Conservation (phyloP, 768 basidiomycete genomes). For the Leccinum boreale region DNA sequence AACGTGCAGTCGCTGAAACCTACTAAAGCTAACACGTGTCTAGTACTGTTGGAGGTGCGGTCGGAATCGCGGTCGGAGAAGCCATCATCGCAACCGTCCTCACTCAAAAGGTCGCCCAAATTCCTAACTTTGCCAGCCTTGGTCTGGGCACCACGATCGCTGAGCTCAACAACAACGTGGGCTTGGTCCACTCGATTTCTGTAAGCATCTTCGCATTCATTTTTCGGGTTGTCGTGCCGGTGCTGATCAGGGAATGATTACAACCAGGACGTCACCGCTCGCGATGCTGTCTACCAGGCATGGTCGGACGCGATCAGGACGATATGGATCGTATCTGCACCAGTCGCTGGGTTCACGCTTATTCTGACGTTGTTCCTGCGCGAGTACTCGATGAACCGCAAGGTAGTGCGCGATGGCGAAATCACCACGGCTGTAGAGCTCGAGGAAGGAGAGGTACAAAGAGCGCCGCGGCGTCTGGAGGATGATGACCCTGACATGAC, state of each 20-base stretch:
- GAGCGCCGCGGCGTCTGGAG: too few relatives aligned
- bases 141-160: conserved; percentile 37
- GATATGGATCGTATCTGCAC: conserved; percentile 66
- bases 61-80: conserved; percentile 72
- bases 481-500: not conserved
- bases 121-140: conserved; percentile 31
- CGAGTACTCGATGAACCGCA: conserved; percentile 57
- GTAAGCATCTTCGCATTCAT: conserved; percentile 3
- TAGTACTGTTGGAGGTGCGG: conserved; percentile 71
- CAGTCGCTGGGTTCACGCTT: conserved; percentile 51
- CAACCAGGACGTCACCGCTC: conserved; percentile 45
- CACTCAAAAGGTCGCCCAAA: conserved; percentile 28
- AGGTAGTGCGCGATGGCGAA: conserved; percentile 39
- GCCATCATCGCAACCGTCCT: conserved; percentile 63
- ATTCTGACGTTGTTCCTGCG: conserved; percentile 53
- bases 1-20: not conserved
- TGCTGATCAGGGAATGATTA: not conserved
- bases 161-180: conserved; percentile 45
- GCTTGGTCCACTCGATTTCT: conserved; percentile 35
- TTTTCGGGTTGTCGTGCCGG: not conserved
- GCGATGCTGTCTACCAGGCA: conserved; percentile 53
- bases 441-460: conserved; percentile 24
- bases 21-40: conserved; percentile 5
- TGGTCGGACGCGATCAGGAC: conserved; percentile 61
- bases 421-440: conserved; percentile 25